These are phyloP conservation scores for Peltaster fructicola DNA, from an alignment of 2,329 filamentous ascomycete species.

Conservation along the genomic window DNA sequence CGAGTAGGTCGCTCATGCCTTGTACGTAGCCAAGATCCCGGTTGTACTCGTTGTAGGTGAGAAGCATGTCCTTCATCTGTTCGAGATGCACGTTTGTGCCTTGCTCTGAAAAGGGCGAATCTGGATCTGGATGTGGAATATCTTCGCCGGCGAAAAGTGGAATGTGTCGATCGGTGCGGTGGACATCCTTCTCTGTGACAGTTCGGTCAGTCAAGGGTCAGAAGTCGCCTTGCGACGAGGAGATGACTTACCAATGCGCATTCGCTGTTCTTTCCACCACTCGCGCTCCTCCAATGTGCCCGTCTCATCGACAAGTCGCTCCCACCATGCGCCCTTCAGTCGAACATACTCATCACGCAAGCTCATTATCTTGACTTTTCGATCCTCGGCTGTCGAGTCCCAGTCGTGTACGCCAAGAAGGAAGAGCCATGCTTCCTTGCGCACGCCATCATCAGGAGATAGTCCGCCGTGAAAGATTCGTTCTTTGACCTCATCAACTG, in stretches of 20 bases:
- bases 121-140: conserved; percentile 87
- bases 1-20: conserved; percentile 93
- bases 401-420: conserved; percentile 82
- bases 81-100: conserved; percentile 96
- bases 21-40: conserved; percentile 90
- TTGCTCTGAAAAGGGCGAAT: conserved; percentile 79
- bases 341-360: conserved; percentile 85
- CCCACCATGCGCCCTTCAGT: conserved; percentile 93
- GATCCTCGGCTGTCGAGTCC: conserved; percentile 75
- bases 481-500: conserved; percentile 85
- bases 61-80: conserved; percentile 97
- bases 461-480: conserved; percentile 92
- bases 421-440: conserved; percentile 95
- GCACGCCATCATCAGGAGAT: conserved; percentile 71
- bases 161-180: conserved; percentile 85
- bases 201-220: conserved; percentile 24
- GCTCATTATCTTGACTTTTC: conserved; percentile 66
- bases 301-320: conserved; percentile 67
- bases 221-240: conserved; percentile 7
- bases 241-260: conserved; percentile 60
- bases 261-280: conserved; percentile 92
- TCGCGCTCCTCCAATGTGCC: conserved; percentile 69
- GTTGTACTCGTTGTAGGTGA: conserved; percentile 98
- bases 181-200: conserved; percentile 85
- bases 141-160: conserved; percentile 95